Evolutionary conservation across 805 yeast genomes (phyloP).

Genomic region (Nakazawaea anatomiae): DNA sequence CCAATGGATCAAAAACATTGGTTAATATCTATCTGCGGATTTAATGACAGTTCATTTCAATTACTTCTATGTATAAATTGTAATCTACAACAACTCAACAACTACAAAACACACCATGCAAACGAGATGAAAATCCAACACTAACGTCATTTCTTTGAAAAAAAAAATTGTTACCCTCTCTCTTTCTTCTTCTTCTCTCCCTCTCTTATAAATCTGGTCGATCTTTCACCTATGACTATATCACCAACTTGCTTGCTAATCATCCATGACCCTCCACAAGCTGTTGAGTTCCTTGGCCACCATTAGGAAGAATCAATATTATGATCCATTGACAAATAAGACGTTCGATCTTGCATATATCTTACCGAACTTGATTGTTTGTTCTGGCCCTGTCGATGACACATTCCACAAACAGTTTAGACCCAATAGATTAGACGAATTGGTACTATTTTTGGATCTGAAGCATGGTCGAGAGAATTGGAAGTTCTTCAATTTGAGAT

Average conservation of each 20-base stretch:
- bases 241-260: background rate
- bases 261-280: background rate
- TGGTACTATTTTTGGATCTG: constrained; percentile 40
- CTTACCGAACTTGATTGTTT: constrained; percentile 58
- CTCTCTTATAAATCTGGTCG: too few relatives aligned
- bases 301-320: background rate
- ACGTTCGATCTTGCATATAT: constrained; percentile 63
- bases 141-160: too few relatives aligned
- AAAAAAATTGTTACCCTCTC: too few relatives aligned
- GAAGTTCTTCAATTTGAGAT: constrained; percentile 70
- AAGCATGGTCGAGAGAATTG: constrained; percentile 48
- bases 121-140: too few relatives aligned
- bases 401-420: constrained; percentile 40
- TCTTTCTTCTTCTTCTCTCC: too few relatives aligned
- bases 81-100: too few relatives aligned
- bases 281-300: background rate
- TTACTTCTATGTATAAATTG: too few relatives aligned
- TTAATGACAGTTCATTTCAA: too few relatives aligned
- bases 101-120: too few relatives aligned
- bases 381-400: constrained; percentile 64
- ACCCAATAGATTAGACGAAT: constrained; percentile 39
- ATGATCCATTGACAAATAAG: constrained; percentile 4
- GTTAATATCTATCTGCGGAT: too few relatives aligned
- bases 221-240: background rate
- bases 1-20: too few relatives aligned